Evolutionary conservation across 331 rosid genomes (phyloP), one percentile per base, ranked within the genome.

Genomic region (Malus hybrid): DNA sequence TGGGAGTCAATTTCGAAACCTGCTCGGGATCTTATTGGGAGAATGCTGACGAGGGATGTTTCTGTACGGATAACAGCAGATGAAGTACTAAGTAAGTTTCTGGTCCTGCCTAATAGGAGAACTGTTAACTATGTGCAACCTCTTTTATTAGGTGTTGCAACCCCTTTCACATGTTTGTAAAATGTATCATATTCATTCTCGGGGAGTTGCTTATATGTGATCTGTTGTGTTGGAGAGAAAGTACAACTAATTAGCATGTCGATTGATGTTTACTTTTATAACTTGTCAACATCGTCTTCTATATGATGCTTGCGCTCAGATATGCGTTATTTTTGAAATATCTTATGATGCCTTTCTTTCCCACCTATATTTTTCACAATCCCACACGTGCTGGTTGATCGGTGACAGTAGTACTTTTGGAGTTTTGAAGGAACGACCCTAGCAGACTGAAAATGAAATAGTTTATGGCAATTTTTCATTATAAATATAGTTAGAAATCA

Each of bases 11-110:
- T 92, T 68, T 95, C 99, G 32, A 95, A 92, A 82, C 97, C 90
- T 70, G 99, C 96, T 2, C 87, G 90, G 4, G 97, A 95, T 80
- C 99, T 95, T 72, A 48, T 95, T 75, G 97, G 93, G 71, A 89
- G 97, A 84, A 95, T 95, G 97, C 87, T 95, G 79, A 85, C 93
- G 18, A 92, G 99, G 84, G 97, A 95, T 87, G 87, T 82, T 75
- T 88, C 91, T 12, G 81, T 89, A 11, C 86, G 99, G 87, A 89
- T 95, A 83, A 86, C 97, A 13, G 99, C 97, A 61, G 99, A 92
- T 22, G 97, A 95, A 92, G 99, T 92, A 64, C 88, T 95, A 4
- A 77, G 99, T 95, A 90, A 90, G 99, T 88, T 69, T 48, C 30
- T 80, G 60, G 30, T 75, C 28, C 69, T 48, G 6, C 68, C 26